Base-by-base conservation (phyloP, 2,329 filamentous ascomycete genomes). In the Diplodia mutila region DNA sequence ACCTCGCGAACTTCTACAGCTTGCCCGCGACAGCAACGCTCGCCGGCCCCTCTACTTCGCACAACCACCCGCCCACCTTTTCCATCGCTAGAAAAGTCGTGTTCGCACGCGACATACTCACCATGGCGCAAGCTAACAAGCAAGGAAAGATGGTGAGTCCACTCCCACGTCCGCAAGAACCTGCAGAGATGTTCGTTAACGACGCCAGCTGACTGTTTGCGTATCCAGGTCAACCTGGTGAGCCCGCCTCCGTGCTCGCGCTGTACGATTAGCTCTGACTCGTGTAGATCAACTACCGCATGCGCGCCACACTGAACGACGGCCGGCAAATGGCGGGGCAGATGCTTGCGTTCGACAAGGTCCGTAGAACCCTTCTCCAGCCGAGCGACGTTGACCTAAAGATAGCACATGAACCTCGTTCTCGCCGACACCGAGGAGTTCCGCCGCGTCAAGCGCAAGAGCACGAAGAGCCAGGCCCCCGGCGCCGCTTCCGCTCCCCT, bases 381-480 rank as follows among this genome's bases (percentile, higher is more conserved):
- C 29, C 23, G 53, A 46, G 5, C 16, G 12, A n/a, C 12, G 64
- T 46, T 66, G 16, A 66, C 29, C 2, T n/a, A 1, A 16, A 14
- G 23, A 37, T 77, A 97, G 93, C 95, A 99, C 82, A 99, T 99
- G 95, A 99, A 99, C 81, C 88, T 99, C 72, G 95, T 99, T 70
- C 91, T 99, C 70, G 95, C 94, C 81, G 95, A 99, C 78, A 98
- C 95, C 73, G 95, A 99, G 87, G 94, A 98, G 81, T 97, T 97
- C 81, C 91, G 94, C 79, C 91, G 91, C 78, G 90, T 94, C 70
- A 96, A 95, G 85, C 88, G 91, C 81, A 94, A 91, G 84, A 88
- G 90, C 74, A 86, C 88, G 73, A 96, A 95, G 83, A 83, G 87
- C 65, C 80, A 86, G 61, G 88, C 90, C 52, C 87, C 89, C 67